These are phyloP conservation scores for Lenwebbia sp. DNA, from an alignment of 345 rosid genomes.

Conservation along the genomic window DNA sequence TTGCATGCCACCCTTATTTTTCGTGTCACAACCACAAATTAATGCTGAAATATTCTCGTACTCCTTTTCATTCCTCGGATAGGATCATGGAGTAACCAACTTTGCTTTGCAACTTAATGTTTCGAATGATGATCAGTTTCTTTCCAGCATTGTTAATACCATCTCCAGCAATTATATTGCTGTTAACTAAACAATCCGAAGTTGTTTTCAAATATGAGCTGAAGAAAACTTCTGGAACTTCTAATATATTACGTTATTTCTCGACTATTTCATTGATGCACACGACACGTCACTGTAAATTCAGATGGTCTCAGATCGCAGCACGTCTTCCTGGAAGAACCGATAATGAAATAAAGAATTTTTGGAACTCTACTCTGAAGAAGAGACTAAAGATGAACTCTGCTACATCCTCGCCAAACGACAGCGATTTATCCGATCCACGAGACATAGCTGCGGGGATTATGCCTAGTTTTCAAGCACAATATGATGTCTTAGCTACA, in stretches of 20 bases:
- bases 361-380: constrained; percentile 87
- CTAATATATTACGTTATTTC: background rate
- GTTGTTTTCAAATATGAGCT: background rate
- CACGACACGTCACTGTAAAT: background rate
- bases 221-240: background rate
- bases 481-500: constrained; percentile 31
- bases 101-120: background rate
- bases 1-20: background rate
- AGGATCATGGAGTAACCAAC: background rate
- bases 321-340: constrained; percentile 89
- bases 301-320: constrained; percentile 92
- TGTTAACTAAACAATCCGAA: background rate
- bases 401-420: constrained; percentile 45
- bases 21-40: background rate
- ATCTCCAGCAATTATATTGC: background rate
- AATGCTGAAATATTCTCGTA: background rate
- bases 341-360: constrained; percentile 89
- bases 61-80: background rate
- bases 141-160: background rate
- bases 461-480: constrained; percentile 26
- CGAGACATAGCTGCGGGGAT: constrained; percentile 18
- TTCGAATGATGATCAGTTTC: background rate
- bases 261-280: background rate
- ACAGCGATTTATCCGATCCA: constrained; percentile 49
- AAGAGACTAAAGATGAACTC: constrained; percentile 43